Evolutionary conservation across 163 green algal genomes (phyloP).

Genomic region (Scenedesmus sp.): DNA sequence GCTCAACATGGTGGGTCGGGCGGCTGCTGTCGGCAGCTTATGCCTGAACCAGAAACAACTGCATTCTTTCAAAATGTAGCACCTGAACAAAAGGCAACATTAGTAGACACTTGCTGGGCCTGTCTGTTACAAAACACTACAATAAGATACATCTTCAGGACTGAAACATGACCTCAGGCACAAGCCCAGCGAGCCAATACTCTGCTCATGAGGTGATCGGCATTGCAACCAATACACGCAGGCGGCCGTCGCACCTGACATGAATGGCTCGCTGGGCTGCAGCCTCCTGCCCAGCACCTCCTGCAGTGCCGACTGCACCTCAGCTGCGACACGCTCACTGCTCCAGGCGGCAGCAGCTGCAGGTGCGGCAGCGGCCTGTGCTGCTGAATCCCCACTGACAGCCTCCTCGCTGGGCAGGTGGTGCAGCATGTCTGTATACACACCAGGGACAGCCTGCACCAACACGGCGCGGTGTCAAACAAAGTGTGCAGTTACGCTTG

Average conservation of each 20-base stretch:
- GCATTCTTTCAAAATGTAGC: too few species aligned
- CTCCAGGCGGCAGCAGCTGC: constrained; percentile 31
- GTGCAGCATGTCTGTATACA: constrained; percentile 34
- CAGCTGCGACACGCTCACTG: constrained; percentile 9
- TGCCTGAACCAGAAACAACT: neutral
- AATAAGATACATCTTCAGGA: too few species aligned
- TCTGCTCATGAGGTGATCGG: too few species aligned
- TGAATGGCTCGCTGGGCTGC: constrained; percentile 68
- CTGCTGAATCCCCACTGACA: neutral
- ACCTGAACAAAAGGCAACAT: too few species aligned
- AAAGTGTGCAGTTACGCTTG: too few species aligned
- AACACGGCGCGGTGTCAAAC: too few species aligned
- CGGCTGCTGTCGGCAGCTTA: too few species aligned
- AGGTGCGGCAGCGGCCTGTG: neutral
- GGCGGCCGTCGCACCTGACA: constrained; percentile 68
- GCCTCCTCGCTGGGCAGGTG: constrained; percentile 8
- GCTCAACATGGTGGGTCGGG: too few species aligned
- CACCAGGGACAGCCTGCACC: neutral
- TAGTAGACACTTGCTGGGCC: too few species aligned
- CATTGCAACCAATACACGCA: too few species aligned
- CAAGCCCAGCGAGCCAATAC: too few species aligned
- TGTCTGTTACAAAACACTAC: neutral
- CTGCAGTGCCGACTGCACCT: constrained; percentile 62
- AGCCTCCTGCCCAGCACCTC: constrained; percentile 70
- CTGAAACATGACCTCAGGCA: too few species aligned